Evolutionary conservation across 2,329 filamentous ascomycete genomes (phyloP).

Genomic region (Fusarium sp.): DNA sequence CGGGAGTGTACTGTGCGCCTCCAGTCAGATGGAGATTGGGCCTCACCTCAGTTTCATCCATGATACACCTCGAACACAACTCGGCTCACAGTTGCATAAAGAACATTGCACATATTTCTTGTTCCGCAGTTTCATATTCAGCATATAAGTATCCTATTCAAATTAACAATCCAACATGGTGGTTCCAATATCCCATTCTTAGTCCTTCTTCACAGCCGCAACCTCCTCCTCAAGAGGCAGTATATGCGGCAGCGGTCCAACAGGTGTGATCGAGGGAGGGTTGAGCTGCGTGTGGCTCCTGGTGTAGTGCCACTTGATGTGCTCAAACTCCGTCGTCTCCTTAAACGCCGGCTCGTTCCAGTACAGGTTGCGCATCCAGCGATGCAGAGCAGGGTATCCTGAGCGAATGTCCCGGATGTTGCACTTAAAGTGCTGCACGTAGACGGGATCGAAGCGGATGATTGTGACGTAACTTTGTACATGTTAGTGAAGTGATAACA

Average conservation of each 20-base stretch:
- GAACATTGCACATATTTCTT: not conserved
- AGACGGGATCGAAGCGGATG: slow-evolving; percentile 80
- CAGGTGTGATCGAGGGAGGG: slow-evolving; percentile 79
- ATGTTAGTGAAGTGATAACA: slow-evolving; percentile 17
- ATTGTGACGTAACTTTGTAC: slow-evolving; percentile 73
- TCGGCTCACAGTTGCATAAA: slow-evolving; percentile 17
- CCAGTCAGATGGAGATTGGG: slow-evolving; percentile 14
- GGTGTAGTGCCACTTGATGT: slow-evolving; percentile 87
- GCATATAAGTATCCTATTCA: not conserved
- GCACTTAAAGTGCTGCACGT: slow-evolving; percentile 90
- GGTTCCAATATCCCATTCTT: not conserved
- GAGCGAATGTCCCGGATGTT: slow-evolving; percentile 87
- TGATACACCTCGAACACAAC: not conserved
- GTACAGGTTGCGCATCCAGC: slow-evolving; percentile 86
- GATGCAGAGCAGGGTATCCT: slow-evolving; percentile 84
- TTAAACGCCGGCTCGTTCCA: slow-evolving; percentile 84
- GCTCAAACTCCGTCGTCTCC: slow-evolving; percentile 89
- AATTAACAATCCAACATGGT: not conserved
- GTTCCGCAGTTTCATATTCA: not conserved
- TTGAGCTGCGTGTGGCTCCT: slow-evolving; percentile 75
- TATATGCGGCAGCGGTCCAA: slow-evolving; percentile 88
- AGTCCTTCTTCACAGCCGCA: slow-evolving; percentile 58
- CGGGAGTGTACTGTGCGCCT: slow-evolving; percentile 16
- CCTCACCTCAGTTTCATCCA: slow-evolving; percentile 25
- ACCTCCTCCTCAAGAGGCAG: slow-evolving; percentile 84